phyloP scores from a whole-genome alignment of 306 rosid species.

The Fragaria ananassa region DNA sequence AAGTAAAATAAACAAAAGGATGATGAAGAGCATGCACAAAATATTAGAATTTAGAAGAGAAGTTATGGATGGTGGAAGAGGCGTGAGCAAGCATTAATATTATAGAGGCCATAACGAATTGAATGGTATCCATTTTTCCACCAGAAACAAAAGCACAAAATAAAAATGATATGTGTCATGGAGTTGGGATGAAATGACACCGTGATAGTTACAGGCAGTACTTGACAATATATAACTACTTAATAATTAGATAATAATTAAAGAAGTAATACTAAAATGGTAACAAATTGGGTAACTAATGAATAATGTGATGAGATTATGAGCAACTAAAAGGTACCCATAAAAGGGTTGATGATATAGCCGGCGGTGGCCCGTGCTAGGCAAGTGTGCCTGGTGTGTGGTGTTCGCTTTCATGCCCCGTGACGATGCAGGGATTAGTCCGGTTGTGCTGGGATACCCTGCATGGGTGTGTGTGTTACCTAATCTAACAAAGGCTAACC shows the following conservation, averaged over 20 bases:
- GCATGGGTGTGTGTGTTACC: too few species aligned
- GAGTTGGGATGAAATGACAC: neutral
- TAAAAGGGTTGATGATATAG: neutral
- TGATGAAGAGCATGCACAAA: neutral
- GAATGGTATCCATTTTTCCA: slow-evolving; percentile 12
- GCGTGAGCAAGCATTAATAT: slow-evolving; percentile 10
- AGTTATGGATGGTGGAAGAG: neutral
- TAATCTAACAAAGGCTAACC: too few species aligned
- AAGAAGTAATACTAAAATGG: neutral
- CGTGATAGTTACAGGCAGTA: neutral
- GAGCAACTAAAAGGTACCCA: neutral
- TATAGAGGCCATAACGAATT: neutral
- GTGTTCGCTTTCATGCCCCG: too few species aligned
- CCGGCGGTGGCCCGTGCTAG: too few species aligned
- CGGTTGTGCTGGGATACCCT: too few species aligned
- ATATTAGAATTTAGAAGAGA: too few species aligned
- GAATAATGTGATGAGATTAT: neutral
- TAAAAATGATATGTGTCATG: neutral
- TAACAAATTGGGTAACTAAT: neutral
- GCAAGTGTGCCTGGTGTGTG: too few species aligned
- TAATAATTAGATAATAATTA: neutral
- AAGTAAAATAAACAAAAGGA: neutral
- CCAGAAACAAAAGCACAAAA: neutral
- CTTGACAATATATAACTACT: neutral
- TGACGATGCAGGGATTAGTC: too few species aligned